A percentile compares a stretch with the other conserved stretches of the same genome.
phyloP scores from a whole-genome alignment of 2,329 filamentous ascomycete species.

The Apiospora rasikravindrae region DNA sequence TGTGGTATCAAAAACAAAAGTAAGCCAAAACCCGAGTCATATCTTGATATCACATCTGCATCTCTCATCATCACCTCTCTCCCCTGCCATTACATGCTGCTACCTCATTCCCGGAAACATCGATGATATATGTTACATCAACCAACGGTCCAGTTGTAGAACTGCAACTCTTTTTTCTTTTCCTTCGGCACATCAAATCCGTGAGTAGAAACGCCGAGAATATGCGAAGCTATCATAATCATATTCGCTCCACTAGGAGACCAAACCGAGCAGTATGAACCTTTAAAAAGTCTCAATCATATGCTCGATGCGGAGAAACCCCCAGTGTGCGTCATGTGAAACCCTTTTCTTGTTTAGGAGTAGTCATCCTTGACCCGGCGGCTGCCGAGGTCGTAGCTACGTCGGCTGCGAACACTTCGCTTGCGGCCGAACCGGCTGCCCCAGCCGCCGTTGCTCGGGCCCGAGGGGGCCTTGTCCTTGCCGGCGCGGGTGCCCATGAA shows the following conservation, averaged over 20 bases:
- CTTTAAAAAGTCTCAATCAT: not conserved
- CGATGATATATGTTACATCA: not conserved
- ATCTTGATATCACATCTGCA: not conserved
- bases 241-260: not conserved
- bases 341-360: constrained; percentile 45
- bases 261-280: not conserved
- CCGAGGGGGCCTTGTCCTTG: constrained; percentile 36
- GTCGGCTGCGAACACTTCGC: constrained; percentile 56
- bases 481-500: constrained; percentile 63
- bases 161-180: not conserved
- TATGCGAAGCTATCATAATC: not conserved
- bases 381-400: constrained; percentile 60
- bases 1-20: constrained; percentile 15
- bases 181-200: not conserved
- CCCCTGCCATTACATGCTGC: not conserved
- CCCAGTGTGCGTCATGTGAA: not conserved
- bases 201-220: not conserved
- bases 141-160: not conserved
- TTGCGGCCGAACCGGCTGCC: constrained; percentile 53
- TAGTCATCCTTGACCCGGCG: constrained; percentile 73
- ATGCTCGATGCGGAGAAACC: not conserved
- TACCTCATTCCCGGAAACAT: too few relatives aligned
- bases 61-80: not conserved
- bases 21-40: constrained; percentile 1
- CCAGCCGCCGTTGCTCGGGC: constrained; percentile 30